phyloP scores from a whole-genome alignment of 1,284 basidiomycete genomes.

The Melampsora occidentalis region DNA sequence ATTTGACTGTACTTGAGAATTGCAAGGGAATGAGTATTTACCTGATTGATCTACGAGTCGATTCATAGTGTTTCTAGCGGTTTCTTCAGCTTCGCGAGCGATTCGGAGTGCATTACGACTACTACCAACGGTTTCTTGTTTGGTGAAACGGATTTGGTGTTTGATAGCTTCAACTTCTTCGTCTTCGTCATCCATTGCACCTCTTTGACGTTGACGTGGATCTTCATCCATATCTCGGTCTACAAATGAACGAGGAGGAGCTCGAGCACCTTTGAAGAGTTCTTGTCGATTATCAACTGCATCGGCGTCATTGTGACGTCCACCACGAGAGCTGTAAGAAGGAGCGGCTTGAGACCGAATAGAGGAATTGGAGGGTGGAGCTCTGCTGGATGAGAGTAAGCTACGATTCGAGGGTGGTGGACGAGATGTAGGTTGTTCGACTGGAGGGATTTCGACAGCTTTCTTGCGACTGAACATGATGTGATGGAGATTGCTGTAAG shows the following conservation, averaged over 20 bases:
- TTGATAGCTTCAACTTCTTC: constrained; percentile 75
- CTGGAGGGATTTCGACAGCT: constrained; percentile 29
- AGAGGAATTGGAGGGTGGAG: background rate
- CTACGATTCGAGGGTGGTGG: constrained; percentile 7
- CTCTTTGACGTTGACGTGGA: background rate
- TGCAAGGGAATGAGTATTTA: constrained; percentile 54
- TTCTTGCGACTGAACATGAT: constrained; percentile 42
- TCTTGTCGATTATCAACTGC: constrained; percentile 26
- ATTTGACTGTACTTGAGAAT: background rate
- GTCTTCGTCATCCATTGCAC: constrained; percentile 19
- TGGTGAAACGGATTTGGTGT: constrained; percentile 80
- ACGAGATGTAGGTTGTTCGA: constrained; percentile 18
- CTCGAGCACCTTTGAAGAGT: constrained; percentile 38
- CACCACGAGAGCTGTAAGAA: background rate
- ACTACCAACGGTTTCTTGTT: constrained; percentile 87
- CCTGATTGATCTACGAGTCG: constrained; percentile 94
- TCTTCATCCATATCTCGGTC: constrained; percentile 24
- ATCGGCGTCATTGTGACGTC: background rate
- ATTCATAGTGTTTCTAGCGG: constrained; percentile 77
- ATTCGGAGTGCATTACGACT: constrained; percentile 89
- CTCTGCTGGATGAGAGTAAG: constrained; percentile 29
- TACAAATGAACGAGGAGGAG: constrained; percentile 21
- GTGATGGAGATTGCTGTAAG: background rate
- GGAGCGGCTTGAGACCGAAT: no score
- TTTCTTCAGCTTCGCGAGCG: constrained; percentile 93